Evolutionary conservation across 2,329 filamentous ascomycete genomes (phyloP).

Genomic region (Pseudogymnoascus sp.): DNA sequence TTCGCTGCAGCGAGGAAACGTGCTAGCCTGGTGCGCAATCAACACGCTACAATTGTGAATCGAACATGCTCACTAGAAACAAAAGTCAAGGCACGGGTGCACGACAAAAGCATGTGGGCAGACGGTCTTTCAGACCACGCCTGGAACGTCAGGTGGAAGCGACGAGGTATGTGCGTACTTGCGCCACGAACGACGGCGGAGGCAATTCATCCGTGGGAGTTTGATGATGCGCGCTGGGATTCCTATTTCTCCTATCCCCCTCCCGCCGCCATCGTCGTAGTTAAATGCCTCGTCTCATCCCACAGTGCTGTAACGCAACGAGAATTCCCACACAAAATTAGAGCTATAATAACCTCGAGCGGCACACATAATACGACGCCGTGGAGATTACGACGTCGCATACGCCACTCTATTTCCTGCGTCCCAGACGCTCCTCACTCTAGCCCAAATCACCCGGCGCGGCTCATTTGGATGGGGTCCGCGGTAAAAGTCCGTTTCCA

Average conservation of each 20-base stretch:
- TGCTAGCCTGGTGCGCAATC: background rate
- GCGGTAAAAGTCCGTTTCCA: background rate
- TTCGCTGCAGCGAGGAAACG: background rate
- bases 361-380: background rate
- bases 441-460: background rate
- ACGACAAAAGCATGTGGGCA: background rate
- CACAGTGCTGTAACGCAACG: background rate
- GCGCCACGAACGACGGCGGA: background rate
- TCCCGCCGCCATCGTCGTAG: background rate
- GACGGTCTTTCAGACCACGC: background rate
- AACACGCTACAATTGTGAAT: slow-evolving; percentile 8
- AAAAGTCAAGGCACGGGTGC: background rate
- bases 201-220: background rate
- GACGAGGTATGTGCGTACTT: background rate
- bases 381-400: background rate
- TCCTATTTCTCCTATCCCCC: background rate
- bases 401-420: background rate
- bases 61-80: background rate
- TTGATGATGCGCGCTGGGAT: background rate
- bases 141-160: background rate
- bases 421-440: background rate
- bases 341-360: background rate
- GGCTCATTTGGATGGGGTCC: background rate
- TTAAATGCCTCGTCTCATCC: background rate
- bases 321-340: background rate